Conservation (phyloP, 208 protist species). For the Borovskyia barvae region DNA sequence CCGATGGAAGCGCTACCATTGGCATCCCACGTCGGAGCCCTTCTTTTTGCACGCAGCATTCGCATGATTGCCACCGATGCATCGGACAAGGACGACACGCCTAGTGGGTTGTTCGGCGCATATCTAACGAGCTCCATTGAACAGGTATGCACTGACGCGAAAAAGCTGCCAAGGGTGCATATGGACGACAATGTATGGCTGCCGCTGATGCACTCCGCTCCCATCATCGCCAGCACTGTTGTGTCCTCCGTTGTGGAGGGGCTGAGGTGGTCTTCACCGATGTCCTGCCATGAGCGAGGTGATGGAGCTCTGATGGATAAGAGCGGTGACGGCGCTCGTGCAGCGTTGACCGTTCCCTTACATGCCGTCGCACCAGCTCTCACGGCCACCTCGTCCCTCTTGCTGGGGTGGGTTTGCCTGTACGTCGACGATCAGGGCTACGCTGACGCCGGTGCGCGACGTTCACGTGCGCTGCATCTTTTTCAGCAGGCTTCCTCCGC, state of each 20-base stretch:
- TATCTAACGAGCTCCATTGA: slow-evolving; percentile 30
- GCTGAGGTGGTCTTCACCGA: too few species aligned
- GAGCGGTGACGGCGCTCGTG: not conserved
- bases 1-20: not conserved
- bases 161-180: not conserved
- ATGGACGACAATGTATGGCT: slow-evolving; percentile 7
- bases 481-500: not conserved
- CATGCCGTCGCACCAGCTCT: slow-evolving; percentile 15
- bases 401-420: slow-evolving; percentile 24
- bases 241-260: slow-evolving; percentile 22
- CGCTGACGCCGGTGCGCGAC: slow-evolving; percentile 5
- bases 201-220: not conserved
- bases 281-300: too few species aligned
- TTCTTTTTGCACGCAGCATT: slow-evolving; percentile 29
- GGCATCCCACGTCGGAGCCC: slow-evolving; percentile 10
- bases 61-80: slow-evolving; percentile 13
- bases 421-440: slow-evolving; percentile 16
- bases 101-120: slow-evolving; percentile 23
- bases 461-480: slow-evolving; percentile 1
- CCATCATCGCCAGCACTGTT: slow-evolving; percentile 1
- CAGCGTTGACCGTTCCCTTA: too few species aligned
- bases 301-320: slow-evolving; percentile 8
- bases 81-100: slow-evolving; percentile 24
- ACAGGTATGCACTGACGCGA: slow-evolving; percentile 13
- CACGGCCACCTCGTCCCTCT: slow-evolving; percentile 16